Percentiles rank a stretch among this genome's conserved stretches.
Conservation (phyloP, 805 yeast genomes). For the Candida odintsovae region DNA sequence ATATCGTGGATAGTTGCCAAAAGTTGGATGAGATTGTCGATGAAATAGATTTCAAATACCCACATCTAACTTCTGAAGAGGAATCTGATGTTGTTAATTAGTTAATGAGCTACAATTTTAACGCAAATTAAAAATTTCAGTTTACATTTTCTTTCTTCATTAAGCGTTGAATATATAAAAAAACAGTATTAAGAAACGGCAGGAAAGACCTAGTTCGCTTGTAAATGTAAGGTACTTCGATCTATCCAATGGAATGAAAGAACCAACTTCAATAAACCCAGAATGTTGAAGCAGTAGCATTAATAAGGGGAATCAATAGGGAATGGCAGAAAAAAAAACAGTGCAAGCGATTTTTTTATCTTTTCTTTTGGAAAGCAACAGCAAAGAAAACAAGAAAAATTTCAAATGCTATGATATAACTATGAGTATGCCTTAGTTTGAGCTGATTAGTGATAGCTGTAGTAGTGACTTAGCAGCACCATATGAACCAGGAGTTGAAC, state of each 20-base stretch:
- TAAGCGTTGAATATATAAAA: background rate
- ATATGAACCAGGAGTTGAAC: slow-evolving; percentile 41
- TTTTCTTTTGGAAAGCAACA: background rate
- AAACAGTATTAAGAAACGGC: background rate
- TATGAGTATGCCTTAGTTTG: slow-evolving; percentile 10
- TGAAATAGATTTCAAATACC: background rate
- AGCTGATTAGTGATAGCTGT: slow-evolving; percentile 32
- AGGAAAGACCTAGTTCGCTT: background rate
- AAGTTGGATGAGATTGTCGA: slow-evolving; percentile 18
- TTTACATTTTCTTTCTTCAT: background rate
- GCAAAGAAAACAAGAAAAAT: background rate
- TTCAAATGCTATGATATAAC: background rate
- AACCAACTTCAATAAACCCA: background rate
- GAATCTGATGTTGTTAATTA: too few relatives aligned
- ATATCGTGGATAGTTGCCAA: slow-evolving; percentile 17
- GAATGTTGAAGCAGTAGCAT: background rate
- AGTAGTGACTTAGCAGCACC: slow-evolving; percentile 42
- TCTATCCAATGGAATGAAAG: background rate
- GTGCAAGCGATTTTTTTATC: too few relatives aligned
- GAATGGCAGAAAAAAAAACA: background rate
- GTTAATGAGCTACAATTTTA: too few relatives aligned
- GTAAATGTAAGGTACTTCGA: background rate
- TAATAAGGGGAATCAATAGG: too few relatives aligned
- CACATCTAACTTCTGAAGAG: background rate
- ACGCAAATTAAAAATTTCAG: background rate